These are phyloP conservation scores for Lepidium sativum DNA, from an alignment of 345 rosid genomes.

Conservation along the genomic window DNA sequence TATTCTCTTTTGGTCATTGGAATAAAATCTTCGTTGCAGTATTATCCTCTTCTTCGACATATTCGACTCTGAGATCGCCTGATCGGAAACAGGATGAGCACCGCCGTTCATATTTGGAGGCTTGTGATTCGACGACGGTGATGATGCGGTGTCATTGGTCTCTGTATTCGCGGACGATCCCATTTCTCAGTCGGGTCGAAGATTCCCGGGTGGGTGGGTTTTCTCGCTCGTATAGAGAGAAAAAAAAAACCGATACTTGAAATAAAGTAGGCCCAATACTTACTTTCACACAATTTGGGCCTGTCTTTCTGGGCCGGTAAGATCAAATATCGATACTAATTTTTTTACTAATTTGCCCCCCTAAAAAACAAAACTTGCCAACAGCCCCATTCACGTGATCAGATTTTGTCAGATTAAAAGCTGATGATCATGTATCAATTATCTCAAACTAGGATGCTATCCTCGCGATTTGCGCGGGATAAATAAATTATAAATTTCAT, in stretches of 20 bases:
- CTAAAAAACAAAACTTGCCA: no score
- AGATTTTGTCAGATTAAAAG: not conserved
- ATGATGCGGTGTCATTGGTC: constrained; percentile 34
- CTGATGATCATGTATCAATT: not conserved
- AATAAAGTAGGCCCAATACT: constrained; percentile 5
- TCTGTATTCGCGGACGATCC: constrained; percentile 61
- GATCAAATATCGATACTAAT: no score
- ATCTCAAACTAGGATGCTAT: no score
- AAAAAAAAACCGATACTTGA: not conserved
- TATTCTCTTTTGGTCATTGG: no score
- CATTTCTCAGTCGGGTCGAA: constrained; percentile 26
- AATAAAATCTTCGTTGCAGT: no score
- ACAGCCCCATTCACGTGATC: not conserved
- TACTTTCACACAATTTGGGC: not conserved
- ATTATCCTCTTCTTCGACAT: constrained; percentile 46
- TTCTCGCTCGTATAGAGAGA: not conserved
- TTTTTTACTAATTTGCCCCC: no score
- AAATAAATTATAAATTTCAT: no score
- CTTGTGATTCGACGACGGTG: constrained; percentile 35
- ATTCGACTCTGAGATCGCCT: constrained; percentile 34
- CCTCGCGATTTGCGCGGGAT: no score
- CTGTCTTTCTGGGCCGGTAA: not conserved
- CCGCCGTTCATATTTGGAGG: constrained; percentile 18
- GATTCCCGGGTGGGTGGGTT: not conserved
- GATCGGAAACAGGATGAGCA: constrained; percentile 4